Evolutionary conservation across 2,329 filamentous ascomycete genomes (phyloP).

Genomic region (Sphaerulina vaccinii): DNA sequence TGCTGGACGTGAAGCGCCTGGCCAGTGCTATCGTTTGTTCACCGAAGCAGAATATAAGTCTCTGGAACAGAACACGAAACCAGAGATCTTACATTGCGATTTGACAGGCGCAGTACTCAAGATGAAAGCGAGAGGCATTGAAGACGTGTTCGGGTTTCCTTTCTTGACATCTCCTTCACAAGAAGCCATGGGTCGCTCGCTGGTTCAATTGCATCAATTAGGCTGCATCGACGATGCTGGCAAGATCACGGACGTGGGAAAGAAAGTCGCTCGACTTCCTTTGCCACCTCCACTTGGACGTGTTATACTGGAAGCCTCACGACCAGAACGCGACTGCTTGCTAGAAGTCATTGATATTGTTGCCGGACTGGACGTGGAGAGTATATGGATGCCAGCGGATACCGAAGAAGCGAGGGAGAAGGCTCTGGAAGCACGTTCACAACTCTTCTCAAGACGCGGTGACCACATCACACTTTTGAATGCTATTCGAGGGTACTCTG

Average conservation of each 20-base stretch:
- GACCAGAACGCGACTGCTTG: slow-evolving; percentile 69
- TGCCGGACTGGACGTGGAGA: slow-evolving; percentile 63
- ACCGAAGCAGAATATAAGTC: slow-evolving; percentile 72
- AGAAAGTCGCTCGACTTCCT: slow-evolving; percentile 77
- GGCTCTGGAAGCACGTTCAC: slow-evolving; percentile 55
- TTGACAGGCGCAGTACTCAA: slow-evolving; percentile 81
- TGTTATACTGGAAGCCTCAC: slow-evolving; percentile 76
- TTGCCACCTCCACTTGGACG: slow-evolving; percentile 77
- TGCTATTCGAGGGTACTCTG: slow-evolving; percentile 59
- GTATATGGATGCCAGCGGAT: slow-evolving; percentile 59
- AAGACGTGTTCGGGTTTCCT: slow-evolving; percentile 78
- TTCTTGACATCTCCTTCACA: slow-evolving; percentile 78
- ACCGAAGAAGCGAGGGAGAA: slow-evolving; percentile 61
- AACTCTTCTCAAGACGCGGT: slow-evolving; percentile 60
- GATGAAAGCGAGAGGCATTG: slow-evolving; percentile 87
- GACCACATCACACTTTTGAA: slow-evolving; percentile 64
- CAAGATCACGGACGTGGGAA: slow-evolving; percentile 69
- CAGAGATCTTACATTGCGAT: slow-evolving; percentile 89
- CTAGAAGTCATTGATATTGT: slow-evolving; percentile 83
- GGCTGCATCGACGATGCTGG: slow-evolving; percentile 72
- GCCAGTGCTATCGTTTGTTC: slow-evolving; percentile 87
- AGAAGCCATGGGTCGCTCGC: slow-evolving; percentile 76
- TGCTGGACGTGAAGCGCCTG: slow-evolving; percentile 86
- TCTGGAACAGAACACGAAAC: slow-evolving; percentile 71
- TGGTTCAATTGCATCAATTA: slow-evolving; percentile 76